These are phyloP conservation scores for Melanogaster broomeanus DNA, from an alignment of 768 basidiomycete species.

Conservation along the genomic window DNA sequence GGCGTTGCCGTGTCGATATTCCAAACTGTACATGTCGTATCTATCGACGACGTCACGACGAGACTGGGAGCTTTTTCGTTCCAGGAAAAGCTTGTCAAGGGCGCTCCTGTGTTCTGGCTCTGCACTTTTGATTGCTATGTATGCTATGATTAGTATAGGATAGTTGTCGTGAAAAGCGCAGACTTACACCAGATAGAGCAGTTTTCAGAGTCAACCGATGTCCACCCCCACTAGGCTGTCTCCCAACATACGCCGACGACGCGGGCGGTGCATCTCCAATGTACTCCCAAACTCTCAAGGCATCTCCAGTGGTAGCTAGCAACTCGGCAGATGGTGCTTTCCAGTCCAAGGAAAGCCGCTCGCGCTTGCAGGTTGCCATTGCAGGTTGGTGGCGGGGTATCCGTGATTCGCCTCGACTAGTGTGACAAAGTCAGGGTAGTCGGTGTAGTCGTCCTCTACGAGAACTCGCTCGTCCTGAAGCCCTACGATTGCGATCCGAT, in stretches of 20 bases:
- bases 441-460: constrained; percentile 79
- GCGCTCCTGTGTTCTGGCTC: constrained; percentile 79
- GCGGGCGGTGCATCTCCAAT: constrained; percentile 60
- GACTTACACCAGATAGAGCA: constrained; percentile 76
- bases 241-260: constrained; percentile 69
- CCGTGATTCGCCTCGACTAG: constrained; percentile 84
- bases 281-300: constrained; percentile 90
- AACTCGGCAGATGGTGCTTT: constrained; percentile 69
- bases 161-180: constrained; percentile 3
- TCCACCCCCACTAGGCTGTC: constrained; percentile 54
- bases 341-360: constrained; percentile 66
- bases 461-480: constrained; percentile 87
- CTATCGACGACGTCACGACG: constrained; percentile 96
- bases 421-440: constrained; percentile 85
- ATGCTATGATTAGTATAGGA: constrained; percentile 12
- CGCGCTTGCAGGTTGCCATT: constrained; percentile 86
- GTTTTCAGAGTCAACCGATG: constrained; percentile 75
- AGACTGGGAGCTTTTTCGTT: constrained; percentile 89
- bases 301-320: constrained; percentile 93
- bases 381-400: constrained; percentile 91
- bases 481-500: constrained; percentile 77
- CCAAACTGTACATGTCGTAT: constrained; percentile 99
- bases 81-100: constrained; percentile 97
- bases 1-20: constrained; percentile 94
- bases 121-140: constrained; percentile 89